A percentile compares a stretch with the other conserved stretches of the same genome.
phyloP scores from a whole-genome alignment of 225 moss, liverwort and hornwort species.

The Marchantia polymorpha region DNA sequence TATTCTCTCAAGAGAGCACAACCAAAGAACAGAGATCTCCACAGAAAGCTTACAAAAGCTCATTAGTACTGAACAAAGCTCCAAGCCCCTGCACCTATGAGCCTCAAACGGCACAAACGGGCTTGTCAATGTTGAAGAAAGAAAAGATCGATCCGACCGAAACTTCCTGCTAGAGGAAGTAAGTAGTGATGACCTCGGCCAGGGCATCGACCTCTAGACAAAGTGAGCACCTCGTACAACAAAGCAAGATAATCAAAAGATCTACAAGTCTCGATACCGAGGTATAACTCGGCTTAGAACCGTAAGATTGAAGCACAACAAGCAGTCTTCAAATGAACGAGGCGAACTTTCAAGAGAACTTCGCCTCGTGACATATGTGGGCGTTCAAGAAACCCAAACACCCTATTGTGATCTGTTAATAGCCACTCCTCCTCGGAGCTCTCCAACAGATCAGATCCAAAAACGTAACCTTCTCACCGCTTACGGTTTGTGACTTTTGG shows the following conservation, averaged over 20 bases:
- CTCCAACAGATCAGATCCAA: conserved; percentile 12
- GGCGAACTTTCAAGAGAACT: background rate
- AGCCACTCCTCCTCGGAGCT: conserved; percentile 8
- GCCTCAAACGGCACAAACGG: no score
- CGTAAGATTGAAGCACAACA: background rate
- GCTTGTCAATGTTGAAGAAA: no score
- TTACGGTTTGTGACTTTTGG: conserved; percentile 22
- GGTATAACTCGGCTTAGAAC: background rate
- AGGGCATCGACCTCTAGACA: background rate
- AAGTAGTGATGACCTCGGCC: conserved; percentile 45
- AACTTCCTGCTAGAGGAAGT: background rate
- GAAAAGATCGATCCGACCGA: background rate
- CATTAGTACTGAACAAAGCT: background rate
- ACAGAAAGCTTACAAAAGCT: background rate
- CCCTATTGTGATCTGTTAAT: conserved; percentile 7
- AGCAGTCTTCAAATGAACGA: background rate
- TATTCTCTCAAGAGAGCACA: background rate
- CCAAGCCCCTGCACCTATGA: background rate
- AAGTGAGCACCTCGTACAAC: background rate
- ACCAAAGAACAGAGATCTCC: background rate
- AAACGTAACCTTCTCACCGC: conserved; percentile 17
- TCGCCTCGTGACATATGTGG: background rate
- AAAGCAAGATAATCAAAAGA: background rate
- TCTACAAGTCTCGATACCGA: background rate
- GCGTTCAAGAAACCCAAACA: conserved; percentile 13